These are phyloP conservation scores for Lentinus brumalis DNA, from an alignment of 768 basidiomycete species.

Conservation along the genomic window DNA sequence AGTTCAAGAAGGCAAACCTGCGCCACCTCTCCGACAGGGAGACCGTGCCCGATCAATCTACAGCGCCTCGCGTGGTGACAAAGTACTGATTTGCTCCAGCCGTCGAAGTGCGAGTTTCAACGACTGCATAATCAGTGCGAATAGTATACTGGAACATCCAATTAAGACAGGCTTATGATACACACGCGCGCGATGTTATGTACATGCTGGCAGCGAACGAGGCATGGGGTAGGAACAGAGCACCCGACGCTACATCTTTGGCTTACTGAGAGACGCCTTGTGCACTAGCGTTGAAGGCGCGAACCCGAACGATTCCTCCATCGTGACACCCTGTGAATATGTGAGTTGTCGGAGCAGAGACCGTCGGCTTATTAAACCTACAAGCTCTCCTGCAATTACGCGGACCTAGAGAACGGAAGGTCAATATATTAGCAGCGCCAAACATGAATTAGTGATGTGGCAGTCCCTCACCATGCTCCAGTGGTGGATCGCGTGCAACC, in stretches of 20 bases:
- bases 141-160: too few species aligned
- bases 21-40: background rate
- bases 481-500: conserved; percentile 84
- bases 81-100: background rate
- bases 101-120: too few species aligned
- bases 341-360: too few species aligned
- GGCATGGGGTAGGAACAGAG: background rate
- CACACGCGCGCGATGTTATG: too few species aligned
- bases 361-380: conserved; percentile 35
- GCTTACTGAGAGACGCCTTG: conserved; percentile 62
- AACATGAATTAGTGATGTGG: background rate
- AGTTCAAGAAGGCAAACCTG: background rate
- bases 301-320: conserved; percentile 81
- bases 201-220: background rate
- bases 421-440: background rate
- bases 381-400: conserved; percentile 82
- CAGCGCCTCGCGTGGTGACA: background rate
- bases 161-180: too few species aligned
- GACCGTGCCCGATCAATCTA: conserved; percentile 16
- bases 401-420: conserved; percentile 54
- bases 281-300: conserved; percentile 84
- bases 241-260: conserved; percentile 49
- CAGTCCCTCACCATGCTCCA: conserved; percentile 76
- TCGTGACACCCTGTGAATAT: conserved; percentile 48
- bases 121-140: too few species aligned